phyloP scores from a whole-genome alignment of 176 grass and related monocot species.

The Microstegium vimineum region DNA sequence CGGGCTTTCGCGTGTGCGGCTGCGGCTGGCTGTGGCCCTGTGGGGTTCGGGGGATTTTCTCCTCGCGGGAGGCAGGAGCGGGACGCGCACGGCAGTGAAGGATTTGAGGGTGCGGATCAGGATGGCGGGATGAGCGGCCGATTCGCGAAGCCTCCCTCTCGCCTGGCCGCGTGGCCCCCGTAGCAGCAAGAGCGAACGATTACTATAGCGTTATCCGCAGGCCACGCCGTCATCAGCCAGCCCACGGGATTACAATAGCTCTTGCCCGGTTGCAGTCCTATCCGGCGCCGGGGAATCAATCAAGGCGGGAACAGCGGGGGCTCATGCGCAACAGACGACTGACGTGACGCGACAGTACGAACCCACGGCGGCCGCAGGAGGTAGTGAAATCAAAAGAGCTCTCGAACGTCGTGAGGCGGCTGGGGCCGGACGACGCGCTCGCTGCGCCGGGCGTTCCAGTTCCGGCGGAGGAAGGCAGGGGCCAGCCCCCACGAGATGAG shows the following conservation, averaged over 20 bases:
- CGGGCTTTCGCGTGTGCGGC: background rate
- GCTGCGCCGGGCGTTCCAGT: no score
- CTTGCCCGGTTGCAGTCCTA: background rate
- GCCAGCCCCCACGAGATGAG: background rate
- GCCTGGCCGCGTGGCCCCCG: no score
- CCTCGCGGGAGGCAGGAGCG: no score
- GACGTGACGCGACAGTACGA: background rate
- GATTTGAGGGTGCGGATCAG: background rate
- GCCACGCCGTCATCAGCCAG: background rate
- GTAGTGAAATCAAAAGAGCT: background rate
- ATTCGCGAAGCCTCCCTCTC: background rate
- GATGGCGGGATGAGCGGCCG: background rate
- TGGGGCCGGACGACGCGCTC: background rate
- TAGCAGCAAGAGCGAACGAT: no score
- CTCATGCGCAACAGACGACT: background rate
- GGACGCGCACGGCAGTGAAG: background rate
- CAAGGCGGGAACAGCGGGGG: background rate
- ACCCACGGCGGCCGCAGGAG: no score
- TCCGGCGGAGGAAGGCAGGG: background rate
- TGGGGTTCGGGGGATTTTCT: no score
- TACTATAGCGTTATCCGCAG: no score
- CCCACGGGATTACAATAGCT: no score
- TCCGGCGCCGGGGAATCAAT: no score
- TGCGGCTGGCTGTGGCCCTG: no score
- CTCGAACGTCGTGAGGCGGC: background rate